These are phyloP conservation scores for Quercus lobata DNA, from an alignment of 331 rosid species.

Conservation along the genomic window DNA sequence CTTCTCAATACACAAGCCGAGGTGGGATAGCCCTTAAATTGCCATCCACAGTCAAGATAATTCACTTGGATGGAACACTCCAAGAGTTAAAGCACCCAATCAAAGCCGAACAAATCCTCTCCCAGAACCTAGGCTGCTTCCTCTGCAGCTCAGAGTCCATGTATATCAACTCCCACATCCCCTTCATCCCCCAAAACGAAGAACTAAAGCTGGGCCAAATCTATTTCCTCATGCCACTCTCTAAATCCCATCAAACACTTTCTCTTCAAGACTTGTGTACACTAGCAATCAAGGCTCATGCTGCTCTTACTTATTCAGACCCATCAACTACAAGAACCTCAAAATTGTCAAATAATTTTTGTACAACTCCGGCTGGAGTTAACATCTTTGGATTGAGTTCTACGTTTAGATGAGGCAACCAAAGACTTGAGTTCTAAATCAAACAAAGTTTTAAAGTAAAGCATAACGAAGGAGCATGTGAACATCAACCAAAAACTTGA, in stretches of 20 bases:
- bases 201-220: slow-evolving; percentile 53
- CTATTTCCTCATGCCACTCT: slow-evolving; percentile 53
- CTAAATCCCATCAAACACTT: slow-evolving; percentile 33
- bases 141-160: slow-evolving; percentile 59
- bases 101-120: slow-evolving; percentile 45
- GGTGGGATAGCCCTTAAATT: background rate
- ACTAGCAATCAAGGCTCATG: slow-evolving; percentile 64
- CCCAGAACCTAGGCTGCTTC: slow-evolving; percentile 52
- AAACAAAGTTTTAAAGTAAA: background rate
- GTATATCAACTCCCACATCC: slow-evolving; percentile 35
- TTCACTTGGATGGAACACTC: slow-evolving; percentile 49
- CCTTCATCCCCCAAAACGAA: slow-evolving; percentile 25
- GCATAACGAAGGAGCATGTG: background rate
- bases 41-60: slow-evolving; percentile 29
- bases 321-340: background rate
- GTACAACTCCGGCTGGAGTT: background rate
- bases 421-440: slow-evolving; percentile 5
- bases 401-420: slow-evolving; percentile 6
- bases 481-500: too few relatives aligned
- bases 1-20: slow-evolving; percentile 26
- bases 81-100: slow-evolving; percentile 36
- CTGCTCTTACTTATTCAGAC: slow-evolving; percentile 35
- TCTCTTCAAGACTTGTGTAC: slow-evolving; percentile 57
- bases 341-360: background rate
- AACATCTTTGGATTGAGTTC: background rate